Conservation (phyloP, 129 eudicot genomes). For the Daucus carota region DH1_v3.0 NC_030385.2:42807501-42808000, state of each 20-base stretch:
- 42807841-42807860: background rate
- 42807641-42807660: slow-evolving; percentile 2
- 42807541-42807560: background rate
- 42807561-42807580: background rate
- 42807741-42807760: background rate
- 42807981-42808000: too few relatives aligned
- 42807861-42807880: background rate
- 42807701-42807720: background rate
- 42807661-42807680: background rate
- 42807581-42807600: background rate
- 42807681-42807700: background rate
- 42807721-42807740: background rate
- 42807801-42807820: background rate
- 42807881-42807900: background rate
- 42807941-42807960: too few relatives aligned
- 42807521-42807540: background rate
- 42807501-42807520: background rate
- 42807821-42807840: background rate
- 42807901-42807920: too few relatives aligned
- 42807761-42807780: background rate
- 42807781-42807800: background rate
- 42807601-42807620: background rate
- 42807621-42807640: background rate
- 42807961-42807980: too few relatives aligned
- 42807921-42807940: too few relatives aligned